A percentile compares a stretch with the other conserved stretches of the same genome.
Conservation (phyloP, 2,329 filamentous ascomycete species). For the Penicillium sp. region DNA sequence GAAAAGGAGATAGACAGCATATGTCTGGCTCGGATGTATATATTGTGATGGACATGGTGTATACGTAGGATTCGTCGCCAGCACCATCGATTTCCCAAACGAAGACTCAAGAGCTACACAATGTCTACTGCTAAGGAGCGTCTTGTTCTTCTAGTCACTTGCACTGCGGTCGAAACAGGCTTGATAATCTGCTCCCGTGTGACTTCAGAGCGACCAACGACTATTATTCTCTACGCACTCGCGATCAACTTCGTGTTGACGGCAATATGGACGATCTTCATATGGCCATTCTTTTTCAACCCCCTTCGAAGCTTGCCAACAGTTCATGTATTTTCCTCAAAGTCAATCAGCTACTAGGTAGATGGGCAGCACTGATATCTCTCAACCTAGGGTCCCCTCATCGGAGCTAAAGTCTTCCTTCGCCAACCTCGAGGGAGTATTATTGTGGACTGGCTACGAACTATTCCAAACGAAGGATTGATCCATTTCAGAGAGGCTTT, state of each 20-base stretch:
- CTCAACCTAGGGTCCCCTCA: conserved; percentile 26
- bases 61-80: neutral
- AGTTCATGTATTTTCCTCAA: conserved; percentile 28
- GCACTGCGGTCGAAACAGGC: conserved; percentile 13
- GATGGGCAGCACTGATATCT: neutral
- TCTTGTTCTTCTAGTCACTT: conserved; percentile 9
- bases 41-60: neutral
- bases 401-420: conserved; percentile 31
- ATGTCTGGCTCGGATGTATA: neutral
- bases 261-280: conserved; percentile 44
- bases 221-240: conserved; percentile 25
- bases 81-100: neutral
- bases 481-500: conserved; percentile 55
- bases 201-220: conserved; percentile 13
- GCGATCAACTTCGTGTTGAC: conserved; percentile 30
- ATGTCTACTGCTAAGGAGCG: conserved; percentile 16
- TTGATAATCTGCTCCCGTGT: conserved; percentile 8
- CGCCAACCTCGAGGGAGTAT: conserved; percentile 35
- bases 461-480: conserved; percentile 58
- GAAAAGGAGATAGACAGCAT: neutral
- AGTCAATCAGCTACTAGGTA: neutral
- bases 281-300: conserved; percentile 56
- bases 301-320: conserved; percentile 55
- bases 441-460: conserved; percentile 51
- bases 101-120: neutral